Conservation (phyloP, 805 yeast species). For the Candida qinlingensis region DNA sequence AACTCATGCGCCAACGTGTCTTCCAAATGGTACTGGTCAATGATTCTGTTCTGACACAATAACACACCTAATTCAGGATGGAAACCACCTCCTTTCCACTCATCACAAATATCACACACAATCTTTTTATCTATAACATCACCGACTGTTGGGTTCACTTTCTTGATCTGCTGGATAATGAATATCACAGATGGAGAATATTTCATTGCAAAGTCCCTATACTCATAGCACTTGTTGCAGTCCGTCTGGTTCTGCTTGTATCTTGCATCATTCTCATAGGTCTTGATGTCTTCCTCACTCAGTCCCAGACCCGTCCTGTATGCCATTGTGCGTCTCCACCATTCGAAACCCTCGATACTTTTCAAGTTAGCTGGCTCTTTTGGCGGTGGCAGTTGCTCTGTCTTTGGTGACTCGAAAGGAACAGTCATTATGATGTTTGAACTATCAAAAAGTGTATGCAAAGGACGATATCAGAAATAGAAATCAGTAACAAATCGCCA, state of each 20-base stretch:
- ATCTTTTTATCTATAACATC: conserved; percentile 47
- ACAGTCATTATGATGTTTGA: conserved; percentile 1
- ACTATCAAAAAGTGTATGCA: no score
- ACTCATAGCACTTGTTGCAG: conserved; percentile 68
- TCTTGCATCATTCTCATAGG: conserved; percentile 51
- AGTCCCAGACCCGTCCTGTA: conserved; percentile 70
- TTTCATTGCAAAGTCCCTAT: conserved; percentile 72
- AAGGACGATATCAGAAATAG: no score
- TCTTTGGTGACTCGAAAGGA: conserved; percentile 1
- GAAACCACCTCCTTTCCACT: conserved; percentile 83
- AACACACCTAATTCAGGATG: conserved; percentile 86
- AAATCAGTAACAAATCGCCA: no score
- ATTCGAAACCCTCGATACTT: conserved; percentile 49
- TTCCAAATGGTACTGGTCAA: conserved; percentile 73
- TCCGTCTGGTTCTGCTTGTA: conserved; percentile 42
- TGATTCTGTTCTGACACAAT: conserved; percentile 72
- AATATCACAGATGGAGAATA: conserved; percentile 84
- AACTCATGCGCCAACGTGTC: conserved; percentile 91
- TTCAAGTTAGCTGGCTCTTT: conserved; percentile 11
- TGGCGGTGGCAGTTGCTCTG: conserved; percentile 5
- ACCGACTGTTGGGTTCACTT: conserved; percentile 37
- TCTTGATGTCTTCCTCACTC: conserved; percentile 42
- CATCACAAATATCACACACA: conserved; percentile 79
- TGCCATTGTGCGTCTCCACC: conserved; percentile 74
- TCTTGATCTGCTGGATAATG: conserved; percentile 77